Evolutionary conservation across 2,329 filamentous ascomycete species (phyloP).

Genomic region (Colletotrichum destructivum): DNA sequence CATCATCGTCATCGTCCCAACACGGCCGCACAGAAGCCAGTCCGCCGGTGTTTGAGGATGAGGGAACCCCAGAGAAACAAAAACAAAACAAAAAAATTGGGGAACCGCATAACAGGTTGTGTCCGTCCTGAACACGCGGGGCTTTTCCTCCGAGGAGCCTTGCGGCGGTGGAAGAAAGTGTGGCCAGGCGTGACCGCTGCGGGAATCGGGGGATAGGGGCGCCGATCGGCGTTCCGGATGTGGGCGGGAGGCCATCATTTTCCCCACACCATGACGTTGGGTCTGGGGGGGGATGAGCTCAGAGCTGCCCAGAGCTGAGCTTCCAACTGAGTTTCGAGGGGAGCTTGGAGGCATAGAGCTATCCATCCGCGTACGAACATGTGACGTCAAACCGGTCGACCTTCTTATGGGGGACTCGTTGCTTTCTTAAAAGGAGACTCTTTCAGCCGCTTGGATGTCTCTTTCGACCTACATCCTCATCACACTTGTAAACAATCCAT

Average conservation of each 20-base stretch:
- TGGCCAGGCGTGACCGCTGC: not conserved
- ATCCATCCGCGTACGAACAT: not conserved
- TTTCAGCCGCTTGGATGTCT: not conserved
- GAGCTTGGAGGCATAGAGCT: not conserved
- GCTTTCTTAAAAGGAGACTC: not conserved
- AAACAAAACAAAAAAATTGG: too few relatives aligned
- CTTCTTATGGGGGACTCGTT: not conserved
- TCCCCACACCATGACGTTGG: conserved; percentile 26
- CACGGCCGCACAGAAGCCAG: too few relatives aligned
- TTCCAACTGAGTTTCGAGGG: not conserved
- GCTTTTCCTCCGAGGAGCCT: conserved; percentile 22
- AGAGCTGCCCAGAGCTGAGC: not conserved
- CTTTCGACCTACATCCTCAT: not conserved
- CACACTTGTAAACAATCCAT: not conserved
- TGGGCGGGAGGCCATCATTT: conserved; percentile 4
- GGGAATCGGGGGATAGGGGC: not conserved
- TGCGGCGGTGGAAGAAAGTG: too few relatives aligned
- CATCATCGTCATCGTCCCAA: not conserved
- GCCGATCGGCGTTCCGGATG: conserved; percentile 30
- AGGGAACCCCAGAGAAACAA: not conserved
- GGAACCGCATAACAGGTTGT: not conserved
- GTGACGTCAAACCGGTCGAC: conserved; percentile 31
- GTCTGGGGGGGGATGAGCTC: not conserved
- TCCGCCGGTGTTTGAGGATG: not conserved
- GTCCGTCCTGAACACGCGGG: conserved; percentile 22